A percentile compares a stretch with the other conserved stretches of the same genome.
phyloP scores from a whole-genome alignment of 495 filamentous ascomycete genomes.

The Letharia columbiana region DNA sequence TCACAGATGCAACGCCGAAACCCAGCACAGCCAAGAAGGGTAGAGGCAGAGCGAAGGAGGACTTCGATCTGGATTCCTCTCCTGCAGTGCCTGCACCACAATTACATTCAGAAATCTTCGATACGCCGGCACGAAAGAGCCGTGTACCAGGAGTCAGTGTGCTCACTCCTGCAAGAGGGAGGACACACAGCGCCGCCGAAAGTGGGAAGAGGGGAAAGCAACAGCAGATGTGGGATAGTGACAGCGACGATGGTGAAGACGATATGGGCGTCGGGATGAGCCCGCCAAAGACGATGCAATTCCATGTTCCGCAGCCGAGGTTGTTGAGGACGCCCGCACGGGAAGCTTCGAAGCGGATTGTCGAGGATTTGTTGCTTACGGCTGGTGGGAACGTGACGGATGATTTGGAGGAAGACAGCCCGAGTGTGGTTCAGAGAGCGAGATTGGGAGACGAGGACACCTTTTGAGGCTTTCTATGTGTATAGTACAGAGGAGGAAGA shows the following conservation, averaged over 20 bases:
- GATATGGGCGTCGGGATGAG: conserved; percentile 59
- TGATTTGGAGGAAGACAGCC: conserved; percentile 54
- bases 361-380: conserved; percentile 79
- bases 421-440: conserved; percentile 63
- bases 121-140: conserved; percentile 16
- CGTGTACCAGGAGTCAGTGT: conserved; percentile 63
- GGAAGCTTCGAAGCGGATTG: conserved; percentile 86
- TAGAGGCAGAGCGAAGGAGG: conserved; percentile 33
- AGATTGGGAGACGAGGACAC: conserved; percentile 62
- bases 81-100: conserved; percentile 73
- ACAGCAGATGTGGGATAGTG: conserved; percentile 50
- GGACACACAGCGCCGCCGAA: conserved; percentile 12
- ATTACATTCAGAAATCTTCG: conserved; percentile 74
- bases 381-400: conserved; percentile 62
- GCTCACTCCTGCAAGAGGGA: conserved; percentile 47
- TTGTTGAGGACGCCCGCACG: conserved; percentile 86
- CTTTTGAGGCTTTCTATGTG: conserved; percentile 39
- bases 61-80: conserved; percentile 61
- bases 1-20: conserved; percentile 26
- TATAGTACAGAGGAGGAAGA: not conserved
- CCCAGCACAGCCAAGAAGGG: conserved; percentile 29
- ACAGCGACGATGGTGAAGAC: conserved; percentile 48
- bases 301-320: conserved; percentile 78
- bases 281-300: conserved; percentile 96
- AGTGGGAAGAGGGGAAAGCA: not conserved